Evolutionary conservation across 495 filamentous ascomycete species (phyloP).

Genomic region (Parathielavia hyrcaniae): DNA sequence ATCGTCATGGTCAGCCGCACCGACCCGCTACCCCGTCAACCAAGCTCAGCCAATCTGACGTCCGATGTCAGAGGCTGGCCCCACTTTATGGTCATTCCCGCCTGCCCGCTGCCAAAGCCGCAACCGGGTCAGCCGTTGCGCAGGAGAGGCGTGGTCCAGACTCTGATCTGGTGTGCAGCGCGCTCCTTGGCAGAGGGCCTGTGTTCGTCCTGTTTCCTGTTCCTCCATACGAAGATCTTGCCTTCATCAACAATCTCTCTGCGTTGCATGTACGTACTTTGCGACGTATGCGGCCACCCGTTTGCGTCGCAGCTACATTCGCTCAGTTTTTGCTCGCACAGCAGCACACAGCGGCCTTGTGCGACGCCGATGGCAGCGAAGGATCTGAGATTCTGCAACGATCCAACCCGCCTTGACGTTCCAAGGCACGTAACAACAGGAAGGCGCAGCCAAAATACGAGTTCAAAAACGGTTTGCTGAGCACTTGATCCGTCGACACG

Average conservation of each 20-base stretch:
- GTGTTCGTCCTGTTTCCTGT: neutral
- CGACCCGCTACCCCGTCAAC: slow-evolving; percentile 18
- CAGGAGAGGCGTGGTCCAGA: slow-evolving; percentile 8
- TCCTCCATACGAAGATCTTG: neutral
- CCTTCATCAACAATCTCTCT: neutral
- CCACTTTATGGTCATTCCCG: neutral
- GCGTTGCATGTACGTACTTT: neutral
- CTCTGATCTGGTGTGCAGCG: slow-evolving; percentile 7
- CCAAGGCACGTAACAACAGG: slow-evolving; percentile 1
- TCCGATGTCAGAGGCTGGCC: neutral
- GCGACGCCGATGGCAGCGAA: neutral
- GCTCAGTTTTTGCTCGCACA: neutral
- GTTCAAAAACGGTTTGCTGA: slow-evolving; percentile 1
- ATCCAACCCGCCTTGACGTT: slow-evolving; percentile 3
- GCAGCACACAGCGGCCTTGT: no score
- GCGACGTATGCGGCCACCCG: neutral
- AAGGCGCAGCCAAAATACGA: slow-evolving; percentile 19
- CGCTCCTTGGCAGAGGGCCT: slow-evolving; percentile 1
- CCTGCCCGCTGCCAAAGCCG: neutral
- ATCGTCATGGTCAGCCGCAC: no score
- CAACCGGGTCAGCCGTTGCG: slow-evolving; percentile 8
- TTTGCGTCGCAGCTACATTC: slow-evolving; percentile 2
- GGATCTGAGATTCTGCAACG: slow-evolving; percentile 9
- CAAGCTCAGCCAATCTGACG: slow-evolving; percentile 1
- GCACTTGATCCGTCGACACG: slow-evolving; percentile 5